A percentile compares a stretch with the other conserved stretches of the same genome.
Evolutionary conservation across 148 eudicot genomes (phyloP).

Genomic region (Polygonum aviculare): DNA sequence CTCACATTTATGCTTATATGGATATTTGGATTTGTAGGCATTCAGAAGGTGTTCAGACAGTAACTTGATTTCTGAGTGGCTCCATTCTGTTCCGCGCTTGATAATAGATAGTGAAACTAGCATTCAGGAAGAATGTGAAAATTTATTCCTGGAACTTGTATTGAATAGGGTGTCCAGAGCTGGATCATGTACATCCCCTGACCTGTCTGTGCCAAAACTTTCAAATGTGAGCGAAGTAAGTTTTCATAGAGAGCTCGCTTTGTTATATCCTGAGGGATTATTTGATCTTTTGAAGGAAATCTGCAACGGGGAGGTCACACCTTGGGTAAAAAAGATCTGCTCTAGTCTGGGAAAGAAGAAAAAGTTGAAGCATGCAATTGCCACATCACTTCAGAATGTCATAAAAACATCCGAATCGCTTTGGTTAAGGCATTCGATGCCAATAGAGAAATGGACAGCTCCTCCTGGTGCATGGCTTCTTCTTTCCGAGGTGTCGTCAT

Average conservation of each 20-base stretch:
- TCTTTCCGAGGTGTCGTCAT: slow-evolving; percentile 73
- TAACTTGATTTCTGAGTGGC: slow-evolving; percentile 73
- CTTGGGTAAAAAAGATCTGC: slow-evolving; percentile 91
- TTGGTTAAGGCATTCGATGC: slow-evolving; percentile 59
- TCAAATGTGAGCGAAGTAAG: slow-evolving; percentile 20
- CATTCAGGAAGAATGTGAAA: slow-evolving; percentile 96
- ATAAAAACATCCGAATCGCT: slow-evolving; percentile 59
- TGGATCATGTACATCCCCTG: slow-evolving; percentile 26
- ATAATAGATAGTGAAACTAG: slow-evolving; percentile 83
- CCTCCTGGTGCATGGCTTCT: slow-evolving; percentile 96
- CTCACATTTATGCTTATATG: slow-evolving; percentile 11
- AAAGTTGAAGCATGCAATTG: slow-evolving; percentile 53
- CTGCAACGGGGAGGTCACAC: slow-evolving; percentile 72
- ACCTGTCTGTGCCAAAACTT: slow-evolving; percentile 8
- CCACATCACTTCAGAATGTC: slow-evolving; percentile 66
- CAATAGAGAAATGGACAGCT: slow-evolving; percentile 93
- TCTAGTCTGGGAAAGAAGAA: slow-evolving; percentile 77
- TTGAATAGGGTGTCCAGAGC: slow-evolving; percentile 60
- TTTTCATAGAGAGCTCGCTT: slow-evolving; percentile 34
- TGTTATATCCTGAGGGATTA: slow-evolving; percentile 50
- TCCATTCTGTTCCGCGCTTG: slow-evolving; percentile 81
- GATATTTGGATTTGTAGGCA: slow-evolving; percentile 36
- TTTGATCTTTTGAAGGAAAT: slow-evolving; percentile 55
- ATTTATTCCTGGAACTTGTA: slow-evolving; percentile 71
- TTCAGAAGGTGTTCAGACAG: slow-evolving; percentile 51